These are phyloP conservation scores for Crataegus laevigata DNA, from an alignment of 306 rosid genomes.

Conservation along the genomic window DNA sequence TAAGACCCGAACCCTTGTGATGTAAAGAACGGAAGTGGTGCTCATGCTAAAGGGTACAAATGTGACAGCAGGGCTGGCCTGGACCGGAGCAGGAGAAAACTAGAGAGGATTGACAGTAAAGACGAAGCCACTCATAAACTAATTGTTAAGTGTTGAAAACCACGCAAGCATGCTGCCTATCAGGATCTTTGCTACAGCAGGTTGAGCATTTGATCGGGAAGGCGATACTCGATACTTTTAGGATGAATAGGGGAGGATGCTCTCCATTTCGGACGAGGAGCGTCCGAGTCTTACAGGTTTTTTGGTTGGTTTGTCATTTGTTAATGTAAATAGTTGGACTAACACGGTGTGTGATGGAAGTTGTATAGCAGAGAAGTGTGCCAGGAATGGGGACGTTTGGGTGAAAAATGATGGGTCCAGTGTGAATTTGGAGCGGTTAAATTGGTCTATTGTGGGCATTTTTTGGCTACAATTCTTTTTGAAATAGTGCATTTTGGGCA, in stretches of 20 bases:
- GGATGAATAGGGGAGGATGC: slow-evolving; percentile 34
- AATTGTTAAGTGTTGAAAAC: slow-evolving; percentile 10
- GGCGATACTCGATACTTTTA: slow-evolving; percentile 20
- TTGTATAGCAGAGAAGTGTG: slow-evolving; percentile 49
- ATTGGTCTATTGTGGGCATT: slow-evolving; percentile 31
- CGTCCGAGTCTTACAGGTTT: slow-evolving; percentile 20
- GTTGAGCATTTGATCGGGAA: slow-evolving; percentile 25
- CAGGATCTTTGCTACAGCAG: slow-evolving; percentile 6
- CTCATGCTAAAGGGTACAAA: slow-evolving; percentile 15
- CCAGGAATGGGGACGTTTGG: slow-evolving; percentile 22
- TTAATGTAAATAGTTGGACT: slow-evolving; percentile 53
- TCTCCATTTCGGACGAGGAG: slow-evolving; percentile 24
- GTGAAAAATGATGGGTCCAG: slow-evolving; percentile 19
- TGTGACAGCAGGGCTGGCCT: slow-evolving; percentile 47
- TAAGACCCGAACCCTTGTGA: slow-evolving; percentile 20
- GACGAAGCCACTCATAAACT: slow-evolving; percentile 10
- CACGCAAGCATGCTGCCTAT: slow-evolving; percentile 12
- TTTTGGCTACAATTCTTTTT: slow-evolving; percentile 31
- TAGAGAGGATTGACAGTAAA: slow-evolving; percentile 4
- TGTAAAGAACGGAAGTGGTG: slow-evolving; percentile 17
- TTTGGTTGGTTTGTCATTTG: neutral
- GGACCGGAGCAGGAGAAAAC: slow-evolving; percentile 25
- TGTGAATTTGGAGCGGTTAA: slow-evolving; percentile 26
- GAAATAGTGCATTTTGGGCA: slow-evolving; percentile 35
- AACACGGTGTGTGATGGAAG: slow-evolving; percentile 39